Percentiles rank a stretch among this genome's conserved stretches.
These are phyloP conservation scores for Gnaphalium uliginosum DNA, from an alignment of 129 eudicot species.

Conservation along the genomic window DNA sequence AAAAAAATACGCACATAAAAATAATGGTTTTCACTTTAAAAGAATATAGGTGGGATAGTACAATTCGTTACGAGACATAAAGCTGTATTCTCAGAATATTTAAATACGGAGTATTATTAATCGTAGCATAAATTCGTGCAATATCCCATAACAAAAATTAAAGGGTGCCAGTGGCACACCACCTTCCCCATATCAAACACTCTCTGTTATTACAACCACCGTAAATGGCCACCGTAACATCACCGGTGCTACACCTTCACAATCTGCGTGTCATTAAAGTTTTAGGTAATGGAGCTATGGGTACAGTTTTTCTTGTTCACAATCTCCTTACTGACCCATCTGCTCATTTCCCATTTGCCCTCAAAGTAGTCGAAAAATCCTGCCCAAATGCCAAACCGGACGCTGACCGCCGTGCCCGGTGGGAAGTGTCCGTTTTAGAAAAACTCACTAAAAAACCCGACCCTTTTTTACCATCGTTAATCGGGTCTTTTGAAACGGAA, in stretches of 20 bases:
- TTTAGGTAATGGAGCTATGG: slow-evolving; percentile 89
- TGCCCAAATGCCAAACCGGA: slow-evolving; percentile 29
- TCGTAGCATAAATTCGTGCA: slow-evolving; percentile 28
- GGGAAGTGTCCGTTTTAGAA: slow-evolving; percentile 73
- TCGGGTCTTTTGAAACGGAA: slow-evolving; percentile 52
- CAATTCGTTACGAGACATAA: slow-evolving; percentile 25
- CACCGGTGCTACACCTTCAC: slow-evolving; percentile 45
- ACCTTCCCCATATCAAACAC: slow-evolving; percentile 14
- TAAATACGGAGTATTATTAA: slow-evolving; percentile 19
- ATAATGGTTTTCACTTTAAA: not conserved
- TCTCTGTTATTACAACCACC: not conserved
- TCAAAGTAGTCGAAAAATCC: slow-evolving; percentile 76
- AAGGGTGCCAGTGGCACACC: slow-evolving; percentile 25
- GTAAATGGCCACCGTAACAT: slow-evolving; percentile 41
- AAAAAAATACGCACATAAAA: not conserved
- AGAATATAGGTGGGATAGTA: slow-evolving; percentile 6
- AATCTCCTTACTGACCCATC: slow-evolving; percentile 46
- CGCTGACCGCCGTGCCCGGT: slow-evolving; percentile 84
- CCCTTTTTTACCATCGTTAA: slow-evolving; percentile 69
- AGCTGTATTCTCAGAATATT: slow-evolving; percentile 22
- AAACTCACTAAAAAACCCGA: slow-evolving; percentile 34
- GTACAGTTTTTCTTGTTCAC: slow-evolving; percentile 83
- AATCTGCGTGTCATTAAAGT: slow-evolving; percentile 58
- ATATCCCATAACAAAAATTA: slow-evolving; percentile 6
- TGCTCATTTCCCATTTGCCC: slow-evolving; percentile 57